These are phyloP conservation scores for Globisporangium mamillatum DNA, from an alignment of 352 stramenopile genomes.

Conservation along the genomic window DNA sequence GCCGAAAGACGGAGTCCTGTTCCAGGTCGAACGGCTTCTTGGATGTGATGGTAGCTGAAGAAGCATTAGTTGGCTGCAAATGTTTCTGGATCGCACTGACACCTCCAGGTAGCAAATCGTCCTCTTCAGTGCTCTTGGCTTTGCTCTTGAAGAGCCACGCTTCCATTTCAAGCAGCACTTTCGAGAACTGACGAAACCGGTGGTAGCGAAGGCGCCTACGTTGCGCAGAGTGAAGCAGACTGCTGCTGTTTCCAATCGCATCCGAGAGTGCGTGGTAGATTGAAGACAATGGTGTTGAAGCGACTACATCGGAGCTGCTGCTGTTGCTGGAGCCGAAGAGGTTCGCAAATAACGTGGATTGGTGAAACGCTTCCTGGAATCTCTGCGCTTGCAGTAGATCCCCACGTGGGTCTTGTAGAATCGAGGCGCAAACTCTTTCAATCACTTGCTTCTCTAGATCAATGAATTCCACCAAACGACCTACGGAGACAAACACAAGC, in stretches of 20 bases:
- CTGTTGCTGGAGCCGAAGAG: not conserved
- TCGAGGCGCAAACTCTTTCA: conserved; percentile 21
- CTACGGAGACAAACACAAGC: conserved; percentile 15
- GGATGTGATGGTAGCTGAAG: not conserved
- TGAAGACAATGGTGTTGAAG: not conserved
- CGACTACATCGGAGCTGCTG: not conserved
- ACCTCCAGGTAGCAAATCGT: not conserved
- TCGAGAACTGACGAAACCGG: conserved; percentile 30
- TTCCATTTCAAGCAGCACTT: conserved; percentile 30
- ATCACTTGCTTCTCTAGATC: conserved; percentile 40
- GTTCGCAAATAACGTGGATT: conserved; percentile 11
- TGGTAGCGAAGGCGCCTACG: conserved; percentile 14
- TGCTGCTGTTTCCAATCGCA: not conserved
- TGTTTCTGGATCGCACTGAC: not conserved
- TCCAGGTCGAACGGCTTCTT: conserved; percentile 14
- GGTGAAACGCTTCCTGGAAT: not conserved
- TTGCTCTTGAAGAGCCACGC: conserved; percentile 18
- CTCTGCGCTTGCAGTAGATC: conserved; percentile 2
- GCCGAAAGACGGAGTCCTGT: conserved; percentile 22
- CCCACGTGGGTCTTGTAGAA: conserved; percentile 1
- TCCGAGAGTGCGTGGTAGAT: conserved; percentile 9
- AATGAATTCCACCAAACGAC: conserved; percentile 30
- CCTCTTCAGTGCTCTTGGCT: conserved; percentile 13
- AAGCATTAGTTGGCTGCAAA: not conserved
- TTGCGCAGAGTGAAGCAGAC: not conserved